phyloP scores from a whole-genome alignment of 805 yeast genomes.

The Ogataea paraovalis region DNA sequence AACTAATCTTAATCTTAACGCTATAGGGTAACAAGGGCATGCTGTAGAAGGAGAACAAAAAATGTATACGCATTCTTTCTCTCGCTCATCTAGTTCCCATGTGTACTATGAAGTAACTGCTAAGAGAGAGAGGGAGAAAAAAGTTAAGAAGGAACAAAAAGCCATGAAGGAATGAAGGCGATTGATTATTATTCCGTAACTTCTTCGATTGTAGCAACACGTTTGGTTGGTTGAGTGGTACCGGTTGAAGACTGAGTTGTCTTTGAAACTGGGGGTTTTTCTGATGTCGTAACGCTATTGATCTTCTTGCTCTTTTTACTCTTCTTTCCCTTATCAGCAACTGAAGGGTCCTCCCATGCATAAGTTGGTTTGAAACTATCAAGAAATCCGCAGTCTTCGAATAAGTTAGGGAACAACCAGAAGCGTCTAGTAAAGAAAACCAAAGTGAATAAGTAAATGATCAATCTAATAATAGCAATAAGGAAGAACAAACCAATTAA shows the following conservation, averaged over 20 bases:
- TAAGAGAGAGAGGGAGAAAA: too few relatives aligned
- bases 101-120: too few relatives aligned
- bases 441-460: conserved; percentile 59
- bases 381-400: conserved; percentile 90
- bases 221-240: conserved; percentile 14
- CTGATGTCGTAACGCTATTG: too few relatives aligned
- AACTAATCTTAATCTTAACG: too few relatives aligned
- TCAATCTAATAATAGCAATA: conserved; percentile 73
- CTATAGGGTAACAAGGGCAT: too few relatives aligned
- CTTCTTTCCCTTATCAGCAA: conserved; percentile 12
- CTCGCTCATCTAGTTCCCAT: too few relatives aligned
- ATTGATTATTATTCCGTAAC: conserved; percentile 9
- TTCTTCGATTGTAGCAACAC: conserved; percentile 27
- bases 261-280: conserved; percentile 1
- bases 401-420: conserved; percentile 95
- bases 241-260: conserved; percentile 5
- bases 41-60: too few relatives aligned
- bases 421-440: conserved; percentile 66
- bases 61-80: too few relatives aligned
- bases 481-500: conserved; percentile 71
- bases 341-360: conserved; percentile 57
- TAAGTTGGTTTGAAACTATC: conserved; percentile 91
- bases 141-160: too few relatives aligned
- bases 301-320: neutral
- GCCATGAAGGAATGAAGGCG: too few relatives aligned